Evolutionary conservation across 2,329 filamentous ascomycete genomes (phyloP).

Genomic region (Acephala macrosclerotiorum): DNA sequence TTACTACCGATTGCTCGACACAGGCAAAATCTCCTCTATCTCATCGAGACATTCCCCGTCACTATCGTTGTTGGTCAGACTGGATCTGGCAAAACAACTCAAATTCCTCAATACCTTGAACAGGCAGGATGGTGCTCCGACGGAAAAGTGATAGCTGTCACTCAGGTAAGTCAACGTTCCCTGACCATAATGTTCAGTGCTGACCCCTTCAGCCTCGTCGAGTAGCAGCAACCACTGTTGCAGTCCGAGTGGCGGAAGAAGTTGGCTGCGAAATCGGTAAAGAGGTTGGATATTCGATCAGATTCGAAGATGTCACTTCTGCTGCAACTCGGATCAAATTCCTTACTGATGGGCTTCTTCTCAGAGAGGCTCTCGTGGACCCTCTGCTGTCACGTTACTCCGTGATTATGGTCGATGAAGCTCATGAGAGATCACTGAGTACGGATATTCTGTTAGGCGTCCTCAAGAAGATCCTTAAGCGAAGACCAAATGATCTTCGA

Average conservation of each 20-base stretch:
- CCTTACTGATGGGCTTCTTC: slow-evolving; percentile 88
- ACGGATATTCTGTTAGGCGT: slow-evolving; percentile 91
- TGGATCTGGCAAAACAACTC: slow-evolving; percentile 94
- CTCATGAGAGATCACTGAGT: slow-evolving; percentile 91
- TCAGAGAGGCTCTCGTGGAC: slow-evolving; percentile 92
- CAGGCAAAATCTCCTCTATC: slow-evolving; percentile 79
- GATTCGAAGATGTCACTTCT: slow-evolving; percentile 91
- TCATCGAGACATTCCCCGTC: slow-evolving; percentile 83
- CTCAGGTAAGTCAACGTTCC: slow-evolving; percentile 69
- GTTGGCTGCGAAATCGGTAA: slow-evolving; percentile 86
- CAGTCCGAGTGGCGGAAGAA: slow-evolving; percentile 88
- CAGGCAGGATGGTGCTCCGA: slow-evolving; percentile 87
- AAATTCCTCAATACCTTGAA: slow-evolving; percentile 91
- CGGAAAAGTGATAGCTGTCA: slow-evolving; percentile 85
- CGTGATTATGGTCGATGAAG: slow-evolving; percentile 97
- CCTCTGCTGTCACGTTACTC: slow-evolving; percentile 90
- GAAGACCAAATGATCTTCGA: slow-evolving; percentile 75
- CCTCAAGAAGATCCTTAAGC: slow-evolving; percentile 87
- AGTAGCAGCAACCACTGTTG: slow-evolving; percentile 90
- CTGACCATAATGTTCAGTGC: slow-evolving; percentile 2
- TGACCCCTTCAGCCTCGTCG: slow-evolving; percentile 72
- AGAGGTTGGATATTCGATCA: slow-evolving; percentile 91
- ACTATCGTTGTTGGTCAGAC: slow-evolving; percentile 94
- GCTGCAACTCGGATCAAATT: slow-evolving; percentile 90
- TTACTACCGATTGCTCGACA: slow-evolving; percentile 89